These are phyloP conservation scores for Colletotrichum sp. DNA, from an alignment of 2,329 filamentous ascomycete species.

Conservation along the genomic window DNA sequence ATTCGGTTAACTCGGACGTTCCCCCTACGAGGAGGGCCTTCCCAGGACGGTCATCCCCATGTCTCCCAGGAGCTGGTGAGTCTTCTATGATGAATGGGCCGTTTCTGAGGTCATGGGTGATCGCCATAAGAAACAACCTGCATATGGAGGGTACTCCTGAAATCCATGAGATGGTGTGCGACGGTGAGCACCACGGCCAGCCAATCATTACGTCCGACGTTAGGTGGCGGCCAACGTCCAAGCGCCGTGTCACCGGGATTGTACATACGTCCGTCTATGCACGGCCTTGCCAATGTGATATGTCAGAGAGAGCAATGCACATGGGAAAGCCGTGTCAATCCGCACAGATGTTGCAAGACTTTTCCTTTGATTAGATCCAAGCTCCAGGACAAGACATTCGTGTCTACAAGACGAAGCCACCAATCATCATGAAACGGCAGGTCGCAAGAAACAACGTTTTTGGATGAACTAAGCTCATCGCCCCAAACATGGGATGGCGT, in stretches of 20 bases:
- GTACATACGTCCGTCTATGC: background rate
- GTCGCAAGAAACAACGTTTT: slow-evolving; percentile 14
- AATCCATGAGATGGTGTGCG: background rate
- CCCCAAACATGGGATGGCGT: slow-evolving; percentile 1
- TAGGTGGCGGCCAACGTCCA: background rate
- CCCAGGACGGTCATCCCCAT: background rate
- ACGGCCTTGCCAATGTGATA: background rate
- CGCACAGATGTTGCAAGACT: background rate
- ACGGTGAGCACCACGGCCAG: background rate
- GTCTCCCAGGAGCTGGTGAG: background rate
- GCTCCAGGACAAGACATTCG: slow-evolving; percentile 1
- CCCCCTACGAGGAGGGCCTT: background rate
- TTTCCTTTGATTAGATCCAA: background rate
- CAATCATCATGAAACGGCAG: slow-evolving; percentile 15
- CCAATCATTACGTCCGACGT: background rate
- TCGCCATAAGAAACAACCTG: background rate
- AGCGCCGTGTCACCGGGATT: background rate
- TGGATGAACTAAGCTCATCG: background rate
- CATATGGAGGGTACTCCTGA: background rate
- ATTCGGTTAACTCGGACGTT: background rate
- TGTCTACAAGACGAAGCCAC: slow-evolving; percentile 1
- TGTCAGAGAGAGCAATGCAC: background rate
- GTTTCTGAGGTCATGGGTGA: slow-evolving; percentile 1
- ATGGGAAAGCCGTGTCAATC: background rate
- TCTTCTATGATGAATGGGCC: background rate